Evolutionary conservation across 2,329 filamentous ascomycete genomes (phyloP).

Genomic region (Colletotrichum plurivorum): DNA sequence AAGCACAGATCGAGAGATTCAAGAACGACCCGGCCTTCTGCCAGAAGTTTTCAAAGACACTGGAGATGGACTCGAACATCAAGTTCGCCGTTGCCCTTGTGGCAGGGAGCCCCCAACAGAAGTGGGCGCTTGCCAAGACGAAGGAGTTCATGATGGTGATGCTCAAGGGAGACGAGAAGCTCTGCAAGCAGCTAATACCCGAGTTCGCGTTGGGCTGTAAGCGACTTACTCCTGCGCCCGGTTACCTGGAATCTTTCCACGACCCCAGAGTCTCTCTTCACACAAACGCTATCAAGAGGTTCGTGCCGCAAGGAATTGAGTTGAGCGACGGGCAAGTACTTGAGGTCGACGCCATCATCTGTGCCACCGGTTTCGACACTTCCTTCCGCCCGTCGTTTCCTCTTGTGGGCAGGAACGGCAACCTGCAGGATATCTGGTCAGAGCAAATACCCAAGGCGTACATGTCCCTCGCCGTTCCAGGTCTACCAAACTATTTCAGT

Average conservation of each 20-base stretch:
- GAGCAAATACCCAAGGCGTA: conserved; percentile 62
- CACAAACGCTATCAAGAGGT: conserved; percentile 55
- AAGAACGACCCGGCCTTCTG: conserved; percentile 61
- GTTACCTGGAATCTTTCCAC: conserved; percentile 60
- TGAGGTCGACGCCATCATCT: conserved; percentile 69
- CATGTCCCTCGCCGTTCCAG: conserved; percentile 66
- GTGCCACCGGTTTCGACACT: conserved; percentile 71
- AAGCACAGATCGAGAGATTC: conserved; percentile 62
- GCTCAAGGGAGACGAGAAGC: conserved; percentile 62
- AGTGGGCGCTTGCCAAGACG: conserved; percentile 57
- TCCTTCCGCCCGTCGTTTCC: conserved; percentile 68
- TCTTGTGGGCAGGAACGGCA: conserved; percentile 62
- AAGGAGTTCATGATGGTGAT: conserved; percentile 62
- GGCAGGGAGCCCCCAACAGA: conserved; percentile 57
- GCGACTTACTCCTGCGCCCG: conserved; percentile 64
- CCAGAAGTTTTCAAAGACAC: conserved; percentile 59
- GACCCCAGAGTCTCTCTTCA: conserved; percentile 39
- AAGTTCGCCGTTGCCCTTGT: conserved; percentile 60
- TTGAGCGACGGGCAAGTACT: conserved; percentile 63
- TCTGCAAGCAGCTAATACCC: conserved; percentile 67
- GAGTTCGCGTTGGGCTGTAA: conserved; percentile 63
- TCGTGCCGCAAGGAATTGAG: conserved; percentile 64
- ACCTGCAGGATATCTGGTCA: conserved; percentile 65
- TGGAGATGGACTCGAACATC: conserved; percentile 61
- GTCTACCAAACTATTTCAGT: conserved; percentile 71